phyloP scores from a whole-genome alignment of 768 basidiomycete genomes.

The Strobilomyces dryophilus region DNA sequence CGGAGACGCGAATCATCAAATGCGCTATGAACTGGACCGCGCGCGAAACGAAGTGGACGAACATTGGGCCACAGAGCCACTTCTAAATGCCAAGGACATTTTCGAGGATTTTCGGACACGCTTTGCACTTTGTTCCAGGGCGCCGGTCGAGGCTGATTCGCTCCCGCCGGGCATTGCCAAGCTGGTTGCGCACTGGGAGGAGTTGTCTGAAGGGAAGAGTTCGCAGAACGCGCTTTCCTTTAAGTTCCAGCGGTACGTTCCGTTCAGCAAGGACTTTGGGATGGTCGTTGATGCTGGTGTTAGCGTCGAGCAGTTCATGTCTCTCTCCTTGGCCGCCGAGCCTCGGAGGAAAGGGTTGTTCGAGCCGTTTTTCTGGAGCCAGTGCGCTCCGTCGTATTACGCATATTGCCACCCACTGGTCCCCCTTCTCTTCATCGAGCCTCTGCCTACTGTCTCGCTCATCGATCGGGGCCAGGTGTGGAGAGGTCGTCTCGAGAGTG shows the following conservation, averaged over 20 bases:
- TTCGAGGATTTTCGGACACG: constrained; percentile 51
- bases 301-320: constrained; percentile 76
- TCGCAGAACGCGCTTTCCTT: constrained; percentile 39
- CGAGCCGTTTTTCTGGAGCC: constrained; percentile 73
- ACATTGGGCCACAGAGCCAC: constrained; percentile 38
- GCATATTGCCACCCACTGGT: constrained; percentile 45
- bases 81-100: constrained; percentile 39
- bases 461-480: constrained; percentile 63
- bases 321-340: constrained; percentile 71
- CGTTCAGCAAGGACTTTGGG: neutral
- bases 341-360: constrained; percentile 70
- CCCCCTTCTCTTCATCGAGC: constrained; percentile 74
- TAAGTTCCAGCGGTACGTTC: constrained; percentile 62
- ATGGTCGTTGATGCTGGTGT: neutral
- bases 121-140: constrained; percentile 50
- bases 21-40: constrained; percentile 44
- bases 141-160: constrained; percentile 35
- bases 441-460: constrained; percentile 61
- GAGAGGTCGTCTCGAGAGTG: constrained; percentile 69
- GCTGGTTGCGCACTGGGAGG: constrained; percentile 57
- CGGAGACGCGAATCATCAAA: constrained; percentile 47
- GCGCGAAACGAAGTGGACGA: constrained; percentile 45
- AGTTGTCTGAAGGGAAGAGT: constrained; percentile 37
- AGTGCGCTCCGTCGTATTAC: constrained; percentile 34
- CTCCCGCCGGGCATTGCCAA: constrained; percentile 43